Evolutionary conservation across 2,329 filamentous ascomycete genomes (phyloP), one percentile per base, ranked within the genome.

Genomic region (Verticillium albo-atrum): DNA sequence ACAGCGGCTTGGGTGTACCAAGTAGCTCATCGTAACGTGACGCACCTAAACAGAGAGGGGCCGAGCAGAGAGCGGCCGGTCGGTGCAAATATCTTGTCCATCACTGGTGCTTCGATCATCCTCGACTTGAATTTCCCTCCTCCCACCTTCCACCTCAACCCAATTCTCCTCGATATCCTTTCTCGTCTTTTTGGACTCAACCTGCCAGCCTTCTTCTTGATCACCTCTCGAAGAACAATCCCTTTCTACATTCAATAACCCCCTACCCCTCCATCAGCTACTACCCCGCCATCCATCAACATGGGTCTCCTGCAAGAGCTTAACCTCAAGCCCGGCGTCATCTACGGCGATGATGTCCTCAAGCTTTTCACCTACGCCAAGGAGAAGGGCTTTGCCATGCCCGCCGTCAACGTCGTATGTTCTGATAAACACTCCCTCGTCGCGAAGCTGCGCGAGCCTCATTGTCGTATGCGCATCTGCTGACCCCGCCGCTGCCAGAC

Each of bases 331-430:
- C 68, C 79, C 63, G 80, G 80, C 66, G 80, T 82, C 73, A 81
- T 82, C 71, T 79, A 81, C 65, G 80, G 80, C 67, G 79, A 82
- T 66, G 80, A 82, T 69, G 79, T 82, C 63, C 73, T 80, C 61
- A 77, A 75, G 69, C 90, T 97, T 72, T 97, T 97, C 82, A 85
- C 93, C 79, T 91, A 97, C 78, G 91, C 91, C 68, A 89, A 93
- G 75, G 85, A 95, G 82, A 85, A 96, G 73, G 81, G 89, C 66
- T 97, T 92, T 72, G 93, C 93, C 70, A 92, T 97, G 70, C 93
- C 91, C 62, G 91, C 91, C 72, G 87, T 92, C 75, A 97, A 98
- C 80, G 91, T 96, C 73, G 72, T 69, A 55, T 37, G 65, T 65
- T 27, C 52, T 54, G 59, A 27, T 34, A 14, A 14, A 14, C 30